Percentiles rank a stretch among this genome's conserved stretches.
Conservation (phyloP, 306 rosid species). For the Macrotyloma uniflorum region DNA sequence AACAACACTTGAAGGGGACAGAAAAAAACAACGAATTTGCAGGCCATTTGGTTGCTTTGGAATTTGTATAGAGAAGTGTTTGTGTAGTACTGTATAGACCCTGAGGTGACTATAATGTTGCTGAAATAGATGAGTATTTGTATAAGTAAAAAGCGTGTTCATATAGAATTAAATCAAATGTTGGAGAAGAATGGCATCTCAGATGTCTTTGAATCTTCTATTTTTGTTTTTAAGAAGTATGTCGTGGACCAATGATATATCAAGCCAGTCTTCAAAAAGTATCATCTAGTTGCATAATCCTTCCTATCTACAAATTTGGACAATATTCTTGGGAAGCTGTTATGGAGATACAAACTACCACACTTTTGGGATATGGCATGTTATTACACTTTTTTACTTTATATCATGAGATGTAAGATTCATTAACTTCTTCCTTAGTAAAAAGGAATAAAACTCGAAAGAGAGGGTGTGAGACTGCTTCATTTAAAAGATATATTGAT, state of each 20-base stretch:
- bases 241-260: neutral
- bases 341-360: neutral
- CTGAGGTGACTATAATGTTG: neutral
- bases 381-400: neutral
- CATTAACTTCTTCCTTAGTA: neutral
- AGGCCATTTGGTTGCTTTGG: neutral
- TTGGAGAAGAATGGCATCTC: neutral
- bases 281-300: neutral
- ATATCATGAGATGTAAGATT: neutral
- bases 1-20: neutral
- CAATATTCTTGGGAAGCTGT: neutral
- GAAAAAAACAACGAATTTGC: neutral
- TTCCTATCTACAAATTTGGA: neutral
- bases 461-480: neutral
- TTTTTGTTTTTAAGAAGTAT: neutral
- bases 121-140: neutral
- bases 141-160: neutral
- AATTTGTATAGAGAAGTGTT: neutral
- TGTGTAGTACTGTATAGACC: neutral
- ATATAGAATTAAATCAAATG: neutral
- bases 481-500: neutral
- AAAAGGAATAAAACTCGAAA: neutral
- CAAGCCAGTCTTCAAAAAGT: neutral
- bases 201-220: neutral
- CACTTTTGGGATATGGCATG: neutral